Conservation (phyloP, 768 basidiomycete genomes). For the Lentinula detonsa region DNA sequence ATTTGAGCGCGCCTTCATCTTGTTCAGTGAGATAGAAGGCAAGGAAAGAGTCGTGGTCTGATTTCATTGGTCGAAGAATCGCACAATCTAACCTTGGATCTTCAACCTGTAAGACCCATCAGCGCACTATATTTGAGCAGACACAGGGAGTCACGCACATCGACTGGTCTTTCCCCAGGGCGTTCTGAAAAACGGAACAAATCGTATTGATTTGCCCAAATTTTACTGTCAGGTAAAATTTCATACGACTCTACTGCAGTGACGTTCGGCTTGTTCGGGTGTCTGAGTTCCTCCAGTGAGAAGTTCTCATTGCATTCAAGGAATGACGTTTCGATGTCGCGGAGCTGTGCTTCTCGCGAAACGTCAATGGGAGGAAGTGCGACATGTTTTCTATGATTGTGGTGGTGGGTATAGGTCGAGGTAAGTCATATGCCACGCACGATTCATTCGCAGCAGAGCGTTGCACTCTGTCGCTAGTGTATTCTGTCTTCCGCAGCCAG, state of each 20-base stretch:
- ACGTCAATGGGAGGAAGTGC: constrained; percentile 54
- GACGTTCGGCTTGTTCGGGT: constrained; percentile 75
- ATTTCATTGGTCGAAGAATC: constrained; percentile 81
- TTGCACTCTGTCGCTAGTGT: constrained; percentile 64
- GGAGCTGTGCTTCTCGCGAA: constrained; percentile 67
- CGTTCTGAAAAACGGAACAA: constrained; percentile 81
- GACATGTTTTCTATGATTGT: constrained; percentile 37
- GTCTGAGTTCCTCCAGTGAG: constrained; percentile 51
- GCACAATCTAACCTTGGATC: constrained; percentile 84
- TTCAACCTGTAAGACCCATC: constrained; percentile 38
- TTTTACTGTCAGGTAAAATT: constrained; percentile 75
- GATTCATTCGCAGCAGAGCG: constrained; percentile 40
- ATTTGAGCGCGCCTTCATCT: constrained; percentile 60
- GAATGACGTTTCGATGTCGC: constrained; percentile 77
- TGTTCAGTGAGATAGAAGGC: constrained; percentile 79
- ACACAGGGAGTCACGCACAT: constrained; percentile 37
- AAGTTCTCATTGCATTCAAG: constrained; percentile 53
- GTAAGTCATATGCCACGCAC: constrained; percentile 30
- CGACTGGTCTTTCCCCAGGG: constrained; percentile 70
- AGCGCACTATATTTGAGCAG: background rate
- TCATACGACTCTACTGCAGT: constrained; percentile 79
- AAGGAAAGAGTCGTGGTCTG: constrained; percentile 83
- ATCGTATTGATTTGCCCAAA: constrained; percentile 90
- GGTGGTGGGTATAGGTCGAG: background rate
- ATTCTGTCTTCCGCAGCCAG: constrained; percentile 92